Percentiles rank a stretch among this genome's conserved stretches.
phyloP scores from a whole-genome alignment of 129 eudicot genomes.

The Silybum marianum region DNA sequence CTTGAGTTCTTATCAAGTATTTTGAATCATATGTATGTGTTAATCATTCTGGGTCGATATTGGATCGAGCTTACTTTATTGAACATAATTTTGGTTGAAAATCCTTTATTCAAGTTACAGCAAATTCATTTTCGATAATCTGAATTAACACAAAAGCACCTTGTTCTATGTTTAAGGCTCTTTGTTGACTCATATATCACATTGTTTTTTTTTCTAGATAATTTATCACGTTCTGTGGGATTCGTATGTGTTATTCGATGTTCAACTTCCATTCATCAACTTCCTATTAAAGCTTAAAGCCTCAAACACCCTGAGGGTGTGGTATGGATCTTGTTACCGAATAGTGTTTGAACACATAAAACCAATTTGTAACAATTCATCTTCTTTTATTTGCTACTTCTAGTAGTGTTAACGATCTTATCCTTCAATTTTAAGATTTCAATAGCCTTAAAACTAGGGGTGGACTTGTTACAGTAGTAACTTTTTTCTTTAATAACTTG shows the following conservation, averaged over 20 bases:
- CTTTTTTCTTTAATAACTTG: too few relatives aligned
- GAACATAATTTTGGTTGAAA: neutral
- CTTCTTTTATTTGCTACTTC: neutral
- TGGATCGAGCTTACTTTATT: neutral
- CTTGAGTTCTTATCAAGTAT: neutral
- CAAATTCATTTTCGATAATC: neutral
- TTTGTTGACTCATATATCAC: too few relatives aligned
- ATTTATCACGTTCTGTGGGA: neutral
- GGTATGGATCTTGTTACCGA: neutral
- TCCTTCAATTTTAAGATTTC: too few relatives aligned
- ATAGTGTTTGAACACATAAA: neutral
- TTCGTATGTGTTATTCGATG: neutral
- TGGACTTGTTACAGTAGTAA: too few relatives aligned
- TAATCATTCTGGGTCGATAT: neutral
- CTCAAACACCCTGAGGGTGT: neutral
- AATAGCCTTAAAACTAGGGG: too few relatives aligned
- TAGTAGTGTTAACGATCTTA: too few relatives aligned
- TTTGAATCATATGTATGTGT: neutral
- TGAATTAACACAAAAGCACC: neutral
- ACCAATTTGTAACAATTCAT: too few relatives aligned
- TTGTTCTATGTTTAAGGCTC: too few relatives aligned
- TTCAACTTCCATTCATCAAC: neutral
- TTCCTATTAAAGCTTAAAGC: neutral
- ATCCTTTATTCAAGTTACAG: neutral
- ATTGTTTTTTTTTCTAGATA: too few relatives aligned